Evolutionary conservation across 768 basidiomycete genomes (phyloP), one percentile per base, ranked within the genome.

Genomic region (Tricholoma flavovirens): DNA sequence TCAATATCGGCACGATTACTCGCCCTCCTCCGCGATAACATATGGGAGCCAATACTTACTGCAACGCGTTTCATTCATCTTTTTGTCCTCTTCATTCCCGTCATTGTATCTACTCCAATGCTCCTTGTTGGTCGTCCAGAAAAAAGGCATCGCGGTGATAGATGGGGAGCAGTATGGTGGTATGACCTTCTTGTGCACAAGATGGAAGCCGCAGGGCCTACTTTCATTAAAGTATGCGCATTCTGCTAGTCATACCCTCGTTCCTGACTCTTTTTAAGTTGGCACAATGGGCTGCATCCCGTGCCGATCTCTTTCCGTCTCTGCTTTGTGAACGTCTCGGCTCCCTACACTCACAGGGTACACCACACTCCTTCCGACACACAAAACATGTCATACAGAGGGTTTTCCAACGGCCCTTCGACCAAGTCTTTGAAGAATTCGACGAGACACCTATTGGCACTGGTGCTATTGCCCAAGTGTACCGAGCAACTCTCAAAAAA

Each of bases 401-500:
- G 3, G 91, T 91, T 17, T 98, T 98, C 68, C 83, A 85, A 49
- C 77, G 83, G 35, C 83, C 85, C 4, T 97, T 99, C 65, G 78
- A 86, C 4, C 80, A 97, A 11, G 90, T 98, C 10, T 98, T 99
- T 62, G 90, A 93, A 62, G 82, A 90, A 55, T 98, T 99, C 65
- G 84, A 91, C 55, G 77, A 84, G 56, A 76, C 67, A 5, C 95
- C 97, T 4, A 96, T 99, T 51, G 97, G 97, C n/a, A 90, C 89
- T 9, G 97, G 97, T 22, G 95, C 97, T n/a, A 97, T 99, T 59
- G 97, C 96, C 17, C 97, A 99, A 29, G 95, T 98, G 7, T 96
- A 98, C 70, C 83, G 86, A 62, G 96, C 92, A 33, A 89, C 79
- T 11, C 82, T 98, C 55, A 90, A 87, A 62, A 80, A 84, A 50